Conservation (phyloP, 176 grass and related monocot species). For the Triticum timopheevii region DNA sequence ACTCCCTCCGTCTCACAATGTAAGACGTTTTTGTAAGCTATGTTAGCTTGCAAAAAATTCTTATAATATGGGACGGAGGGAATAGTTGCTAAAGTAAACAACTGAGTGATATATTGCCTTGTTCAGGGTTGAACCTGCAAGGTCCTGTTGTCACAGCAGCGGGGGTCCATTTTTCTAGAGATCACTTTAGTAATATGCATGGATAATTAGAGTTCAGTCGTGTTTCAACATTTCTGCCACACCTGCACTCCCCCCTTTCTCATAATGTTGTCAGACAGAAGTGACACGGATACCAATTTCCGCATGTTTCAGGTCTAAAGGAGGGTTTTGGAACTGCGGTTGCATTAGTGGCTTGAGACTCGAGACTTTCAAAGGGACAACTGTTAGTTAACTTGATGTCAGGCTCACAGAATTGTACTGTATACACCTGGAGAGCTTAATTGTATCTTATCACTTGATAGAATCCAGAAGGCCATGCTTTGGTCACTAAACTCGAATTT, state of each 20-base stretch:
- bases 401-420: constrained; percentile 3
- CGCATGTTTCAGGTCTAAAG: background rate
- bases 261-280: constrained; percentile 12
- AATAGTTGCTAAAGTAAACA: background rate
- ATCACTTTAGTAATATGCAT: background rate
- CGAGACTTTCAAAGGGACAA: background rate
- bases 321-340: background rate
- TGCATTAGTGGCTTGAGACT: background rate
- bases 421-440: constrained; percentile 4
- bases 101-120: constrained; percentile 17
- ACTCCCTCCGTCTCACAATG: no score
- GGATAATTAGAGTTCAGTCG: background rate
- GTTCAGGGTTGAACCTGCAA: constrained; percentile 15
- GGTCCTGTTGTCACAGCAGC: constrained; percentile 17
- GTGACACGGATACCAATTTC: background rate
- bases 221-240: constrained; percentile 8
- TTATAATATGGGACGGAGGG: no score
- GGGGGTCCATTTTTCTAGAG: background rate
- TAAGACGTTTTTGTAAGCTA: no score
- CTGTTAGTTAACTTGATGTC: constrained; percentile 8
- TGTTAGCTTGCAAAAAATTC: no score
- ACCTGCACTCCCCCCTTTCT: background rate
- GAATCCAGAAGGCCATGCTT: constrained; percentile 11
- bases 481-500: constrained; percentile 21
- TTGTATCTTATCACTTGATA: background rate